Percentiles rank a stretch among this genome's conserved stretches.
Evolutionary conservation across 441 rosid species (phyloP).

Genomic region (Adansonia gregorii): DNA sequence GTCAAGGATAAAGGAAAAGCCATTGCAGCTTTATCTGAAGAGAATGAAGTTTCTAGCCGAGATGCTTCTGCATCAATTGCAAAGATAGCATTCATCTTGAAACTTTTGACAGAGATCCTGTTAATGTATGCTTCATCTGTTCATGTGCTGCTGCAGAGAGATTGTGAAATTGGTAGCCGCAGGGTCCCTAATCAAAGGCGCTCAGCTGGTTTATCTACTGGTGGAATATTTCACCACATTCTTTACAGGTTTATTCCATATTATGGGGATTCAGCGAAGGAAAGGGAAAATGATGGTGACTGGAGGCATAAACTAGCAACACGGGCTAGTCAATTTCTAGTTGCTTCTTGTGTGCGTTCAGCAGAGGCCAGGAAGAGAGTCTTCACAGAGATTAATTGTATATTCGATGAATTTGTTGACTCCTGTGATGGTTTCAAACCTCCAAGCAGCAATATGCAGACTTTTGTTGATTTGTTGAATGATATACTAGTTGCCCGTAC

Average conservation of each 20-base stretch:
- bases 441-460: slow-evolving; percentile 72
- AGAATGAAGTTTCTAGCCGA: slow-evolving; percentile 52
- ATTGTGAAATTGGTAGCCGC: slow-evolving; percentile 70
- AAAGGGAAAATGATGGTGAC: slow-evolving; percentile 79
- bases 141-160: slow-evolving; percentile 83
- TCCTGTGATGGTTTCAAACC: slow-evolving; percentile 59
- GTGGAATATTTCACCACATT: slow-evolving; percentile 85
- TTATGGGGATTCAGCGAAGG: slow-evolving; percentile 69
- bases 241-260: slow-evolving; percentile 76
- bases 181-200: slow-evolving; percentile 63
- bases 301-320: slow-evolving; percentile 89
- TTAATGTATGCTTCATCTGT: slow-evolving; percentile 87
- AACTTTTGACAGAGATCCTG: slow-evolving; percentile 89
- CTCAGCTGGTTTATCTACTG: slow-evolving; percentile 41
- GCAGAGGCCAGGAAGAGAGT: slow-evolving; percentile 90
- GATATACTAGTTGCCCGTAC: slow-evolving; percentile 88
- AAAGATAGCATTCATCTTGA: slow-evolving; percentile 84
- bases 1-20: slow-evolving; percentile 93
- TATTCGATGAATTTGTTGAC: slow-evolving; percentile 72
- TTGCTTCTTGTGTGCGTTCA: slow-evolving; percentile 92
- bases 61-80: slow-evolving; percentile 84
- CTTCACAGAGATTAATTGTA: slow-evolving; percentile 69
- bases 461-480: slow-evolving; percentile 79
- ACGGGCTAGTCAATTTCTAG: slow-evolving; percentile 86
- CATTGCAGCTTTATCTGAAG: slow-evolving; percentile 63